Conservation (phyloP, 495 filamentous ascomycete genomes). For the Penicillium bovifimosum region DNA sequence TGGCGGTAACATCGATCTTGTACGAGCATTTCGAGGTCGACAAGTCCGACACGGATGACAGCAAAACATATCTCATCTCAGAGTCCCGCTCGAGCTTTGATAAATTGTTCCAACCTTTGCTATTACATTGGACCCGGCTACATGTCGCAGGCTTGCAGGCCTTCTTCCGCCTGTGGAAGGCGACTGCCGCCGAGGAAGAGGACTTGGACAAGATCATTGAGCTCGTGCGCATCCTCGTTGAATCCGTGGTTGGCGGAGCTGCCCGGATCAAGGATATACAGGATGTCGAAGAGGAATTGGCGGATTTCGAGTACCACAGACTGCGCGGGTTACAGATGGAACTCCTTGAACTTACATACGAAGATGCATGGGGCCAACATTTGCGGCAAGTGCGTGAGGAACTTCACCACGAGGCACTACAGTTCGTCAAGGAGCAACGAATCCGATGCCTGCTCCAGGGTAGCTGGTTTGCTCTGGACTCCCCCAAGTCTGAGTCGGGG, state of each 20-base stretch:
- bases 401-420: conserved; percentile 82
- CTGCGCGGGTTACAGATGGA: conserved; percentile 93
- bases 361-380: conserved; percentile 90
- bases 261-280: conserved; percentile 77
- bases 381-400: conserved; percentile 88
- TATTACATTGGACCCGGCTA: conserved; percentile 94
- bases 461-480: conserved; percentile 75
- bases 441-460: conserved; percentile 87
- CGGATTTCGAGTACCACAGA: conserved; percentile 70
- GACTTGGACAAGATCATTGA: conserved; percentile 93
- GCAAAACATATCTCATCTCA: conserved; percentile 66
- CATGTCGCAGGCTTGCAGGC: conserved; percentile 84
- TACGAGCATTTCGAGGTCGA: conserved; percentile 96
- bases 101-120: conserved; percentile 76
- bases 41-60: conserved; percentile 76
- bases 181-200: conserved; percentile 71
- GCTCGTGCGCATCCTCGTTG: conserved; percentile 82
- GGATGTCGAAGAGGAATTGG: conserved; percentile 84
- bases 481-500: conserved; percentile 33
- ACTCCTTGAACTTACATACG: conserved; percentile 81
- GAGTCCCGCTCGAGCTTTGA: conserved; percentile 79
- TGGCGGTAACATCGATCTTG: conserved; percentile 80
- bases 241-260: conserved; percentile 83
- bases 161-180: conserved; percentile 90
- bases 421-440: conserved; percentile 95